Base-by-base conservation (phyloP, 2,329 filamentous ascomycete genomes). In the Thielaviopsis populi region DNA sequence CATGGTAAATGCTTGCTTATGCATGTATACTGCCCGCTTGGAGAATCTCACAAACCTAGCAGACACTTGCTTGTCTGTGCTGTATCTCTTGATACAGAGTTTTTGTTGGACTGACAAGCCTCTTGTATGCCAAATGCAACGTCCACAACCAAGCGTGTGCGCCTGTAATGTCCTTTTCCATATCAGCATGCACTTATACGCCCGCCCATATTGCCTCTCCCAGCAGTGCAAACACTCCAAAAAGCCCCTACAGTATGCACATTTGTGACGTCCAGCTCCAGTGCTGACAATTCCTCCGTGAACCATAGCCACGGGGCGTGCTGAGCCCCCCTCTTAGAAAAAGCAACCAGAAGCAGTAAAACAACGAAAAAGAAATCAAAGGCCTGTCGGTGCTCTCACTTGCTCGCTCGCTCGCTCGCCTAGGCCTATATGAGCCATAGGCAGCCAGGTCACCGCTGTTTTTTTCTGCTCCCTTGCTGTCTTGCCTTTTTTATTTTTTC, bases 121-220 rank as follows among this genome's bases (percentile, higher is more conserved):
- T 56, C 50, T 56, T 56, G 53, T 22, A 33, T 37, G 53, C 15
- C 27, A 56, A 56, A 56, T 56, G 53, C 37, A 56, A 56, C 53
- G 53, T 56, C 19, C 27, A 6, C n/a, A 56, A 5, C 2, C 37
- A 33, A 27, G n/a, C n/a, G n/a, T 15, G 37, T 56, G 19, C 24
- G 24, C 30, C 24, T 30, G 3, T 56, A 37, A 30, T 30, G 24
- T 15, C n/a, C 17, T 56, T 11, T 33, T 10, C 27, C 33, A 33
- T 56, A 56, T 37, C 33, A 56, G 24, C 30, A 33, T 30, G 24
- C 30, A n/a, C 53, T 17, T 13, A 37, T 37, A 56, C 30, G 53
- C 27, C 53, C 53, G 53, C 27, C 30, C 2, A 37, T 56, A 4
- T n/a, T 56, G 53, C 46, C 15, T n/a, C 53, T 7, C 27, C 27